Conservation (phyloP, 164 flowering plant genomes). For the Euptelea pleiosperma region DNA sequence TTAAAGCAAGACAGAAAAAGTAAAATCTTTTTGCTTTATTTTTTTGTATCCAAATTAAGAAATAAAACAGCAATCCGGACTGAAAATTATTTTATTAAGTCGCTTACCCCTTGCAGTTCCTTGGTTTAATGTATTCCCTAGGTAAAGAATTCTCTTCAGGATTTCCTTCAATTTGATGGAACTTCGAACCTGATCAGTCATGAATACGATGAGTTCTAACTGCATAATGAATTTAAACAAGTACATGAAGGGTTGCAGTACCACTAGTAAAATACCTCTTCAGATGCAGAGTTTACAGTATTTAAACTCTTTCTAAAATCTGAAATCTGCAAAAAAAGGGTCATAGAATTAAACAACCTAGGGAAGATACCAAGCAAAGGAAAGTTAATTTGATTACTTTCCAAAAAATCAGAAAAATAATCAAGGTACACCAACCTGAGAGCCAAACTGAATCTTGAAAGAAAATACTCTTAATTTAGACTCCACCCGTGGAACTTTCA, state of each 20-base stretch:
- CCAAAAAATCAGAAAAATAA: conserved; percentile 7
- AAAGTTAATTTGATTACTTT: background rate
- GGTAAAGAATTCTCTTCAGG: conserved; percentile 73
- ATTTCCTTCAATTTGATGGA: conserved; percentile 80
- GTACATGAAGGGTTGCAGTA: background rate
- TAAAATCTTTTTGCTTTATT: too few relatives aligned
- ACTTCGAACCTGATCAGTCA: conserved; percentile 55
- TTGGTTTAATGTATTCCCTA: conserved; percentile 88
- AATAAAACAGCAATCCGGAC: background rate
- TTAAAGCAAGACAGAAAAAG: too few relatives aligned
- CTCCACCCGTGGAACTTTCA: conserved; percentile 96
- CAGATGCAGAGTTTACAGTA: conserved; percentile 71
- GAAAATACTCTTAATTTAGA: conserved; percentile 87
- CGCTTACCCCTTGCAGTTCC: conserved; percentile 95
- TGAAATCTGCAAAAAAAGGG: conserved; percentile 49
- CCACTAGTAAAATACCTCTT: conserved; percentile 57
- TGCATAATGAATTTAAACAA: background rate
- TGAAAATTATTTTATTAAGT: conserved; percentile 1
- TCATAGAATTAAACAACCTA: conserved; percentile 3
- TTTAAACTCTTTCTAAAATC: conserved; percentile 77
- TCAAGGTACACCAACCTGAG: conserved; percentile 67
- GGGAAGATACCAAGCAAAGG: background rate
- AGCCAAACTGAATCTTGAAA: conserved; percentile 83
- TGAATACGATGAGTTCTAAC: conserved; percentile 15
- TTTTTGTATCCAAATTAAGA: background rate